Evolutionary conservation across 163 green algal species (phyloP).

Genomic region (Scenedesmus sp.): DNA sequence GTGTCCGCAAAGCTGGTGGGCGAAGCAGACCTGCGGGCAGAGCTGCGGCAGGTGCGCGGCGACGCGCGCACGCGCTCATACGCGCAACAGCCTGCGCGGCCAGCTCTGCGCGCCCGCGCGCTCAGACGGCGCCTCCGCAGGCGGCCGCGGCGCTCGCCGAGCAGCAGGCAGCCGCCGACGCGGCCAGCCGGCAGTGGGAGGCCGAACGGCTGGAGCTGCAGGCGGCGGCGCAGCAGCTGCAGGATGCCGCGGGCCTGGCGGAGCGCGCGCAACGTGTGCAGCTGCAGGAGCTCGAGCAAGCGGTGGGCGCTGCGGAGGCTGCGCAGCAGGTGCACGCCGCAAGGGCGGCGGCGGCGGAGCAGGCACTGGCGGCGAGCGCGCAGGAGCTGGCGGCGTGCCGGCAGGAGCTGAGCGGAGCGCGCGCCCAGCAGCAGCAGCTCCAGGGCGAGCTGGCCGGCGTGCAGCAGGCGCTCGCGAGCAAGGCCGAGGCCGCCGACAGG

Average conservation of each 20-base stretch:
- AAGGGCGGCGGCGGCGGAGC: not conserved
- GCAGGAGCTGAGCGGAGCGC: not conserved
- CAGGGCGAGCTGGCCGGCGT: not conserved
- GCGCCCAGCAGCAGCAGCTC: slow-evolving; percentile 2
- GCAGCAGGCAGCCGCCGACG: not conserved
- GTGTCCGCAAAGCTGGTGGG: not conserved
- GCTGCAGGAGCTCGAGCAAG: slow-evolving; percentile 6
- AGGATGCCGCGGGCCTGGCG: too few species aligned
- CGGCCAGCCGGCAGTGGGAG: not conserved
- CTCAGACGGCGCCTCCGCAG: slow-evolving; percentile 1
- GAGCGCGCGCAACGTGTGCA: too few species aligned
- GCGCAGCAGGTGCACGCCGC: too few species aligned
- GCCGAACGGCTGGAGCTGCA: too few species aligned
- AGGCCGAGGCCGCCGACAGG: not conserved
- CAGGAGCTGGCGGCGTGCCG: not conserved
- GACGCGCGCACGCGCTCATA: not conserved
- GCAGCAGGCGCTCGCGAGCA: not conserved
- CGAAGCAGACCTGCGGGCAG: not conserved
- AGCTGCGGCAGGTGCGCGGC: slow-evolving; percentile 25
- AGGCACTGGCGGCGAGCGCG: not conserved
- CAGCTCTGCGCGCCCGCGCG: not conserved
- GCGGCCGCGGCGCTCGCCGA: not conserved
- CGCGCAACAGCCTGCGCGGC: not conserved
- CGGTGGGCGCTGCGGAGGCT: not conserved
- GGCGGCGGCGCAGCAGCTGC: not conserved